These are phyloP conservation scores for Trametes hirsuta DNA, from an alignment of 1,284 basidiomycete species.

Conservation along the genomic window DNA sequence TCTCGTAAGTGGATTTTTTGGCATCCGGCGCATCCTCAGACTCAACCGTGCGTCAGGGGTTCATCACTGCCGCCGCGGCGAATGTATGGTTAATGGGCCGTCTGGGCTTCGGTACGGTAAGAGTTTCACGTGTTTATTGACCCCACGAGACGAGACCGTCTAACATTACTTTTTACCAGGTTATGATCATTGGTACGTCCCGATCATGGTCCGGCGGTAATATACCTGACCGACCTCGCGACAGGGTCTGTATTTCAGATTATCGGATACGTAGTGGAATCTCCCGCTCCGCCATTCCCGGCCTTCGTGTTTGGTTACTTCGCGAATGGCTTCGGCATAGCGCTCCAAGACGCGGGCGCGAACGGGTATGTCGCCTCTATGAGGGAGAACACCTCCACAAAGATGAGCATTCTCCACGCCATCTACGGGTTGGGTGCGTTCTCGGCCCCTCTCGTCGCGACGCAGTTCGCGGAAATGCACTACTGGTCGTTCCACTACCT, in stretches of 20 bases:
- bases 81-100: constrained; percentile 55
- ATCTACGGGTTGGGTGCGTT: constrained; percentile 57
- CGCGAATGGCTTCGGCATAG: constrained; percentile 66
- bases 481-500: constrained; percentile 71
- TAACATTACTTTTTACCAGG: constrained; percentile 13
- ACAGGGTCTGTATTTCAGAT: constrained; percentile 39
- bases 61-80: constrained; percentile 46
- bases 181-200: constrained; percentile 31
- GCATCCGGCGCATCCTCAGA: not conserved
- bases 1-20: constrained; percentile 39
- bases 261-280: constrained; percentile 57
- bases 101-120: constrained; percentile 60
- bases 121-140: constrained; percentile 4
- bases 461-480: constrained; percentile 56
- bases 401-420: constrained; percentile 67
- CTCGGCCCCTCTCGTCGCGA: constrained; percentile 60
- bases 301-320: constrained; percentile 60
- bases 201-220: not conserved
- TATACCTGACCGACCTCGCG: not conserved
- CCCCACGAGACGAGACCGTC: not conserved
- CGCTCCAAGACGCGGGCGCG: constrained; percentile 56
- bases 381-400: constrained; percentile 45
- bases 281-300: constrained; percentile 67
- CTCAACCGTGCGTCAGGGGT: constrained; percentile 39
- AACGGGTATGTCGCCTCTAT: constrained; percentile 55